Base-by-base conservation (phyloP, 306 rosid species). In the Hylodesmum podocarpum region DNA sequence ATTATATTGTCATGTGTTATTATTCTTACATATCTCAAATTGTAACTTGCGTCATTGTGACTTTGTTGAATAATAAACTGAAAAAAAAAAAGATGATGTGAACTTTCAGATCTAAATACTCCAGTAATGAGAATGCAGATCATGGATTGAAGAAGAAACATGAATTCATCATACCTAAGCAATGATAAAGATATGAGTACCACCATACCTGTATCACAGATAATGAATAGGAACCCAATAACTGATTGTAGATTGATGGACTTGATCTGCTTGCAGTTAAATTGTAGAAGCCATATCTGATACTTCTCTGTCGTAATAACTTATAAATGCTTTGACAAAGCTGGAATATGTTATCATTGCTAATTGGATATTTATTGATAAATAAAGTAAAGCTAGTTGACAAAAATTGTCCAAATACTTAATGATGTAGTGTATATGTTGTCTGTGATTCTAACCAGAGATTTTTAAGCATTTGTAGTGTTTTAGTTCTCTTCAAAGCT, bases 401-500 rank as follows among this genome's bases (percentile, higher is more conserved):
- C n/a, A 44, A 41, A 57, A 28, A 37, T 46, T 81, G 84, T 5
- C 8, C 63, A 41, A n/a, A 47, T 57, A 57, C 50, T 43, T 65
- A 55, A 49, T 73, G 66, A 27, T 61, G 40, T 77, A 54, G 28
- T 33, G 16, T 19, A 49, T 62, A 19, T 37, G 41, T 25, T 65
- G 80, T 59, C 43, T 50, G 44, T 4, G 47, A 58, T 75, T 71
- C 81, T 76, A 68, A 75, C 81, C 33, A 10, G 16, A 40, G 41
- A 14, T 40, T 69, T 66, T 81, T 72, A 46, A 13, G 53, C 75
- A 40, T 75, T 64, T 66, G 18, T 87, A 93, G 97, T 89, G 91
- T 85, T 81, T 28, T n/a, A 83, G 67, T 81, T 87, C 93, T 83
- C 90, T 87, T 66, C 85, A 76, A 87, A 78, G 80, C 63, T 86